Percentiles rank a stretch among this genome's conserved stretches.
phyloP scores from a whole-genome alignment of 495 filamentous ascomycete species.

The Parmelia sp. region DNA sequence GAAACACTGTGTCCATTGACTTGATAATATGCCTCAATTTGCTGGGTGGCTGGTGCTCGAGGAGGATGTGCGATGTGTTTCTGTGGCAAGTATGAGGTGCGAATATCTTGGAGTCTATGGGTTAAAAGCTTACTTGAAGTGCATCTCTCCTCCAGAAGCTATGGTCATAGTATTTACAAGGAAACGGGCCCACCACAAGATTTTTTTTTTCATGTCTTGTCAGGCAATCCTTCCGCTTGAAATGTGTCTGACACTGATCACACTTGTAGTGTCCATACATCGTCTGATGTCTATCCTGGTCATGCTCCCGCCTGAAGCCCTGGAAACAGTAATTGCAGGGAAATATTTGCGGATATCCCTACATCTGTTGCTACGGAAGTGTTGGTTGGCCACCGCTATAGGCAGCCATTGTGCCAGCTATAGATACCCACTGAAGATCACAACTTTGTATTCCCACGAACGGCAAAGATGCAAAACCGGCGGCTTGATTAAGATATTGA shows the following conservation, averaged over 20 bases:
- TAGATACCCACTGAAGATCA: conserved; percentile 28
- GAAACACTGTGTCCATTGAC: not conserved
- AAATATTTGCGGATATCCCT: conserved; percentile 42
- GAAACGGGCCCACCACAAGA: conserved; percentile 88
- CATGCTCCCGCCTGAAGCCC: conserved; percentile 93
- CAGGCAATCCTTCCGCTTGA: too few relatives aligned
- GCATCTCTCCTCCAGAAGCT: conserved; percentile 95
- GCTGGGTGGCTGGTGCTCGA: not conserved
- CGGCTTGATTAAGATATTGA: conserved; percentile 1
- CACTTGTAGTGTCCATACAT: too few relatives aligned
- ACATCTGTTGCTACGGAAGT: conserved; percentile 46
- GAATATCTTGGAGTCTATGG: not conserved
- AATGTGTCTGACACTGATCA: too few relatives aligned
- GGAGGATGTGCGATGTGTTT: conserved; percentile 56
- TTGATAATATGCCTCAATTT: not conserved
- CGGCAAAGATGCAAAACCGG: not conserved
- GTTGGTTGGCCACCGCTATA: conserved; percentile 54
- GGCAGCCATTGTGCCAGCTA: conserved; percentile 28
- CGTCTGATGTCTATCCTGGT: conserved; percentile 89
- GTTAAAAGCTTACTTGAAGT: conserved; percentile 65
- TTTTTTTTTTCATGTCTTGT: conserved; percentile 55
- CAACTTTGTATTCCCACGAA: conserved; percentile 46
- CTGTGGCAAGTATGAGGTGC: conserved; percentile 44
- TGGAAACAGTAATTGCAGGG: conserved; percentile 81
- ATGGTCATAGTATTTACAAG: conserved; percentile 86